phyloP scores from a whole-genome alignment of 441 rosid species.

The Daphne laureola region DNA sequence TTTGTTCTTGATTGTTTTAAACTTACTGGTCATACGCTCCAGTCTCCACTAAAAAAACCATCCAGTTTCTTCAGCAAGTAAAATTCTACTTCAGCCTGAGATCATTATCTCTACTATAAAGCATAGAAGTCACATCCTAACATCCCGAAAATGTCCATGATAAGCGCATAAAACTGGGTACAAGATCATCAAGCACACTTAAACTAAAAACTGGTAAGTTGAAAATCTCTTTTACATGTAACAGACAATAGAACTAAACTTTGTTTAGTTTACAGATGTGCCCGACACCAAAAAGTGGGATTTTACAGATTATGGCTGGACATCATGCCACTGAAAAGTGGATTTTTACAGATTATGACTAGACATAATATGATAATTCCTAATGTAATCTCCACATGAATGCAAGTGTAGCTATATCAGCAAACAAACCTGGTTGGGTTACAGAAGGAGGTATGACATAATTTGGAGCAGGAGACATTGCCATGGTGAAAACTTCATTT shows the following conservation, averaged over 20 bases:
- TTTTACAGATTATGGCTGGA: slow-evolving; percentile 1
- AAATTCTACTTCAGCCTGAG: too few relatives aligned
- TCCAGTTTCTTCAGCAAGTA: too few relatives aligned
- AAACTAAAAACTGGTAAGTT: background rate
- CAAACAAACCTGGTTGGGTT: slow-evolving; percentile 33
- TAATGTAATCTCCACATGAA: slow-evolving; percentile 4
- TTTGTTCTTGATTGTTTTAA: too few relatives aligned
- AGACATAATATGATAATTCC: background rate
- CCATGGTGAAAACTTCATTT: slow-evolving; percentile 22
- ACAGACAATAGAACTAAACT: too few relatives aligned
- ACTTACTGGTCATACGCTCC: too few relatives aligned
- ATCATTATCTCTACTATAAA: too few relatives aligned
- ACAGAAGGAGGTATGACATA: slow-evolving; percentile 26
- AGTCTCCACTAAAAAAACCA: too few relatives aligned
- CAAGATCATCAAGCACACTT: too few relatives aligned
- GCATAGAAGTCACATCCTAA: too few relatives aligned
- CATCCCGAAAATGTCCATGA: too few relatives aligned
- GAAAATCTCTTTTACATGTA: slow-evolving; percentile 2
- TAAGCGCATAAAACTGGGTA: too few relatives aligned
- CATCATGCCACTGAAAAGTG: background rate
- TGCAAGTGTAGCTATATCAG: background rate
- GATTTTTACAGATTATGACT: slow-evolving; percentile 1
- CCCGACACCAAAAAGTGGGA: slow-evolving; percentile 2
- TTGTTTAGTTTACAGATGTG: too few relatives aligned
- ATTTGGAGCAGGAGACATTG: slow-evolving; percentile 26